phyloP scores from a whole-genome alignment of 2,329 filamentous ascomycete species.

The Aspergillus sp. region DNA sequence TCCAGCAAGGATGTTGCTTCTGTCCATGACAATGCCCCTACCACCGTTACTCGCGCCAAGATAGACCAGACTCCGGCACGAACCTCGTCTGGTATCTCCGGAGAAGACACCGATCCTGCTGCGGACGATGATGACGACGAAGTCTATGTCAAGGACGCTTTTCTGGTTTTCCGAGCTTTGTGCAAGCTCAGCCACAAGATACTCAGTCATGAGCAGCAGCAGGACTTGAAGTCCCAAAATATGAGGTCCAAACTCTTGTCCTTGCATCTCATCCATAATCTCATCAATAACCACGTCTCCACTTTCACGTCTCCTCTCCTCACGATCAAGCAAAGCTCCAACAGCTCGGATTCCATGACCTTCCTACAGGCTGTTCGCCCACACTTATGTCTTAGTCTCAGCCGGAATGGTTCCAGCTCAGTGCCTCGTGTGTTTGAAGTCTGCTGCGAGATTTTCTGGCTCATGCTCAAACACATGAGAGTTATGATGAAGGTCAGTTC shows the following conservation, averaged over 20 bases:
- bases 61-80: conserved; percentile 46
- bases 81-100: conserved; percentile 32
- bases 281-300: conserved; percentile 87
- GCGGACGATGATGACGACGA: conserved; percentile 76
- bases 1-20: conserved; percentile 65
- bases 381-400: conserved; percentile 91
- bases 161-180: conserved; percentile 94
- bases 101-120: conserved; percentile 38
- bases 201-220: conserved; percentile 83
- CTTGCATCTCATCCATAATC: conserved; percentile 89
- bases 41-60: conserved; percentile 62
- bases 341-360: conserved; percentile 74
- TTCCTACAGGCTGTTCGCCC: conserved; percentile 96
- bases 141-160: conserved; percentile 94
- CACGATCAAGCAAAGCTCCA: conserved; percentile 88
- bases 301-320: conserved; percentile 90
- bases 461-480: conserved; percentile 91
- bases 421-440: conserved; percentile 92
- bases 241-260: conserved; percentile 98
- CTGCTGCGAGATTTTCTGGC: conserved; percentile 95
- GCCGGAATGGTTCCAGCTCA: conserved; percentile 90
- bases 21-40: conserved; percentile 65
- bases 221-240: conserved; percentile 86
- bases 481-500: conserved; percentile 79
- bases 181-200: conserved; percentile 96